Conservation (phyloP, 768 basidiomycete genomes). For the Daedaleopsis nitida region DNA sequence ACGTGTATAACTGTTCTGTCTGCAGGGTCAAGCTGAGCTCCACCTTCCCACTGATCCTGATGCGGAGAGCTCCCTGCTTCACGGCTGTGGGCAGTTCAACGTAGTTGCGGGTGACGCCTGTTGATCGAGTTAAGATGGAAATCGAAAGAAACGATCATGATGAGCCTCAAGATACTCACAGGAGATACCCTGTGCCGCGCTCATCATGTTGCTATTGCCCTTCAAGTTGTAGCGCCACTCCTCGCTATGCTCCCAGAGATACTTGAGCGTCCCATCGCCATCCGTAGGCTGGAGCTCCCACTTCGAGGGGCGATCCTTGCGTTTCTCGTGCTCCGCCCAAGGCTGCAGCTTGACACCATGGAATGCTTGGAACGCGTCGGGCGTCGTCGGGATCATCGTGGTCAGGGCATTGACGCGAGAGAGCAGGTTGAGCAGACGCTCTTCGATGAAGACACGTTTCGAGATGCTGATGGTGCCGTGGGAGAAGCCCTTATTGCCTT, state of each 20-base stretch:
- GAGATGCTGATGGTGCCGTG: constrained; percentile 31
- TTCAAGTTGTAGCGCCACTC: constrained; percentile 30
- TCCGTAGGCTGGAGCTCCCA: constrained; percentile 21
- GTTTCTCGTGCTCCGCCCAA: constrained; percentile 28
- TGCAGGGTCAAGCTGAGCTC: constrained; percentile 26
- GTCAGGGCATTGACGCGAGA: constrained; percentile 29
- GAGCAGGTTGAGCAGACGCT: constrained; percentile 28
- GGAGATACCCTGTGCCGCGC: constrained; percentile 22
- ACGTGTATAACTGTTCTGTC: constrained; percentile 19
- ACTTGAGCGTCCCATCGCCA: constrained; percentile 22
- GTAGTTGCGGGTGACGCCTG: constrained; percentile 32
- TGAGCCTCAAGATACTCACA: constrained; percentile 11
- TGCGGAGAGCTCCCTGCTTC: constrained; percentile 26
- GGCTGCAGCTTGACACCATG: constrained; percentile 25
- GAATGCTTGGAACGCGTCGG: constrained; percentile 17
- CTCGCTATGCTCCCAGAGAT: constrained; percentile 31
- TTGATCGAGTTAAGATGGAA: not conserved
- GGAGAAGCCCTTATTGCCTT: constrained; percentile 21
- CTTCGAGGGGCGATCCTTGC: constrained; percentile 24
- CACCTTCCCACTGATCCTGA: constrained; percentile 29
- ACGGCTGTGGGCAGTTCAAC: constrained; percentile 30
- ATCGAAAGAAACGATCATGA: not conserved
- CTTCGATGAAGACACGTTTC: constrained; percentile 29
- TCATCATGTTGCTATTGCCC: constrained; percentile 21
- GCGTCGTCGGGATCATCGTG: constrained; percentile 27